Base-by-base conservation (phyloP, 1,284 basidiomycete genomes). In the Athelia sp. region DNA sequence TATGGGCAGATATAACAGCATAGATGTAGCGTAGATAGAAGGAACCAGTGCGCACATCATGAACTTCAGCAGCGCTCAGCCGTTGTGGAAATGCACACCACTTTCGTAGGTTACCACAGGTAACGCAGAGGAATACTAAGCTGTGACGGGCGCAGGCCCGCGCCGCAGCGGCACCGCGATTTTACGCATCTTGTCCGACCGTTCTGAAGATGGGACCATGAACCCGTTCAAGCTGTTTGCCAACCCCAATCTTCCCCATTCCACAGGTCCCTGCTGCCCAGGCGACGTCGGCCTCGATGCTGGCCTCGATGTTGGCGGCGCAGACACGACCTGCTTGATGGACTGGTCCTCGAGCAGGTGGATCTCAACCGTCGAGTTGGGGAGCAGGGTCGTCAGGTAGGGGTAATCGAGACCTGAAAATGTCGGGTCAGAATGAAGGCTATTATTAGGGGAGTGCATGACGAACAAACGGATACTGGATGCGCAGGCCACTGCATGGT, bases 401-500 rank as follows among this genome's bases (percentile, higher is more conserved):
- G 90, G 90, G 53, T 85, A 84, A 60, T 96, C 91, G 50, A 93
- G 72, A 52, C 82, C 92, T 93, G 32, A n/a, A 46, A 40, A 3
- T 44, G 18, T 46, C 47, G 18, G 26, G 36, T 36, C n/a, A 21
- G 36, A 19, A 22, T 35, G 45, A 29, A n/a, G n/a, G n/a, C n/a
- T n/a, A n/a, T n/a, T n/a, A n/a, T n/a, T n/a, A n/a, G n/a, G n/a
- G n/a, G n/a, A n/a, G n/a, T n/a, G n/a, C n/a, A 23, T 6, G 18
- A 76, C 87, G 61, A 58, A 93, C 92, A 84, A 34, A 94, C 71
- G 11, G 84, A 79, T 35, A 83, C 69, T 0, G 93, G 90, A 69
- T 94, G 84, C 43, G 73, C 77, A 1, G 80, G 74, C 90, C 91
- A 96, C 62, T 93, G 81, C 29, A 96, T 70, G 2, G 93, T 94